These are phyloP conservation scores for Neurospora sp. DNA, from an alignment of 495 filamentous ascomycete genomes.

Conservation along the genomic window DNA sequence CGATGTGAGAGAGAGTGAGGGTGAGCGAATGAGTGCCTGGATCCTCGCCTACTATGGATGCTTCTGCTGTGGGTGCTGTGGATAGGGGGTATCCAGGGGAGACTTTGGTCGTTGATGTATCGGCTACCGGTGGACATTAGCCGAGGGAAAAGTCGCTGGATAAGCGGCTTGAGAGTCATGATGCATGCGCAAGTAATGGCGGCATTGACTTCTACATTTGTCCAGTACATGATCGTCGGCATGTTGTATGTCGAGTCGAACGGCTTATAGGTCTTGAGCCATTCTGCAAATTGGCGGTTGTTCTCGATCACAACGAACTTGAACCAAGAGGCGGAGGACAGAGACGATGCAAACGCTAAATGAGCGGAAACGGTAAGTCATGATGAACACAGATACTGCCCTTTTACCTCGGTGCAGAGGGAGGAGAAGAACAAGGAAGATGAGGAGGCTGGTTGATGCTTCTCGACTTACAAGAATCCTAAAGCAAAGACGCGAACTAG, in stretches of 20 bases:
- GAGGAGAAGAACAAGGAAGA: neutral
- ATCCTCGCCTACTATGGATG: neutral
- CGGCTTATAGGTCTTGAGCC: neutral
- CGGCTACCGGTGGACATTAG: conserved; percentile 5
- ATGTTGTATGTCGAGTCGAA: conserved; percentile 16
- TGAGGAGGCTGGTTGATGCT: neutral
- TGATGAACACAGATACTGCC: neutral
- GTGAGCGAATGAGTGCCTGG: conserved; percentile 1
- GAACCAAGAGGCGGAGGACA: conserved; percentile 13
- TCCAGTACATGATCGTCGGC: conserved; percentile 21
- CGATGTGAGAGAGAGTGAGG: neutral
- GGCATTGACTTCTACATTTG: conserved; percentile 19
- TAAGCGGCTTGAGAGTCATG: conserved; percentile 23
- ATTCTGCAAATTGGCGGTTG: neutral
- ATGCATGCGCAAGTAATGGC: conserved; percentile 20
- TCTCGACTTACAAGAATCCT: conserved; percentile 17
- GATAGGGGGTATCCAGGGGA: conserved; percentile 18
- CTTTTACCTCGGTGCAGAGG: neutral
- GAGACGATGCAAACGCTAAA: conserved; percentile 21
- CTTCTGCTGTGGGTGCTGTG: neutral
- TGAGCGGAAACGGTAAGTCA: neutral
- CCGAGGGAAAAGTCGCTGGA: conserved; percentile 15
- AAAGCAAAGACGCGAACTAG: conserved; percentile 20
- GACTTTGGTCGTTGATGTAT: conserved; percentile 9
- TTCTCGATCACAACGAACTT: conserved; percentile 10